Conservation (phyloP, 129 eudicot genomes). For the Chrysanthemum seticuspe region DNA sequence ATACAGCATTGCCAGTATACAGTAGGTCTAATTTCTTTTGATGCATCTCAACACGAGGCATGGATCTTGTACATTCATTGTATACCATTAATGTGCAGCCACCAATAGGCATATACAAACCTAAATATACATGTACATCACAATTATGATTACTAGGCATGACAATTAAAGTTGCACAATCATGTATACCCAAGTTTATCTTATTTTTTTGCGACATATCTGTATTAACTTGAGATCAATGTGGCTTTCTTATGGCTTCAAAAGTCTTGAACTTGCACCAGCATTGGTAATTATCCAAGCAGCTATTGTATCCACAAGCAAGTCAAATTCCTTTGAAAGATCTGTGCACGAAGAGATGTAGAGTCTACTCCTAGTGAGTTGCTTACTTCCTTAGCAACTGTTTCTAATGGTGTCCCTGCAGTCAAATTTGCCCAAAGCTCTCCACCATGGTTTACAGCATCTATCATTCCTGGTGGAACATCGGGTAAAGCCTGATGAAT, state of each 20-base stretch:
- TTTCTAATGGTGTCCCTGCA: constrained; percentile 94
- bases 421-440: constrained; percentile 72
- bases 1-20: not conserved
- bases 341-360: constrained; percentile 48
- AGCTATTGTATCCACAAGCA: constrained; percentile 72
- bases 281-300: constrained; percentile 67
- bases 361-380: constrained; percentile 62
- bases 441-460: constrained; percentile 88
- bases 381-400: constrained; percentile 72
- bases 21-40: not conserved
- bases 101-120: constrained; percentile 19
- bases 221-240: constrained; percentile 1
- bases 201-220: not conserved
- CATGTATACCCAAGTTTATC: constrained; percentile 8
- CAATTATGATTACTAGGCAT: not conserved
- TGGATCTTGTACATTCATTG: too few relatives aligned
- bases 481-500: constrained; percentile 75
- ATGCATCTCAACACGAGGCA: not conserved
- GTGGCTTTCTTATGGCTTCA: too few relatives aligned
- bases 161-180: not conserved
- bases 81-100: not conserved
- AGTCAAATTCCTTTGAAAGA: constrained; percentile 64
- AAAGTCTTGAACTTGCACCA: constrained; percentile 52
- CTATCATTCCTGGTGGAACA: constrained; percentile 90
- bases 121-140: constrained; percentile 11